phyloP scores from a whole-genome alignment of 805 yeast genomes.

The Lipomyces mesembrius region DNA sequence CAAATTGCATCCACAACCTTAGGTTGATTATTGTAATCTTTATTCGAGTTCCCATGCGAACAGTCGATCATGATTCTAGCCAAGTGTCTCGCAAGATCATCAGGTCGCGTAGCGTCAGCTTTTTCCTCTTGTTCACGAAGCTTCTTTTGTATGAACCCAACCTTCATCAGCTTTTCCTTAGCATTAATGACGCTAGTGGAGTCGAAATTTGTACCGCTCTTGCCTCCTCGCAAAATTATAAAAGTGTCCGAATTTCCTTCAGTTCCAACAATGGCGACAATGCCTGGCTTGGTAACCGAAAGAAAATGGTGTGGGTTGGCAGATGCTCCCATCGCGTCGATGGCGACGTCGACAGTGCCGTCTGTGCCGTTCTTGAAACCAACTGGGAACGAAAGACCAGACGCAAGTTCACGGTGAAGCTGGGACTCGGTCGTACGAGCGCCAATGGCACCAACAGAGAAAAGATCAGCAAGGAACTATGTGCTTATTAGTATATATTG shows the following conservation, averaged over 20 bases:
- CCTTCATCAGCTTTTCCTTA: constrained; percentile 59
- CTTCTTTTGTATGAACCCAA: constrained; percentile 39
- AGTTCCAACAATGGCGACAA: constrained; percentile 94
- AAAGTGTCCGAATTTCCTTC: constrained; percentile 91
- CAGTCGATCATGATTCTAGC: constrained; percentile 94
- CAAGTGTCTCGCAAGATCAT: constrained; percentile 43
- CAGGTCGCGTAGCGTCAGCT: constrained; percentile 39
- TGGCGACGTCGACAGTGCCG: constrained; percentile 90
- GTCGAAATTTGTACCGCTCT: constrained; percentile 88
- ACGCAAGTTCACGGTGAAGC: constrained; percentile 94
- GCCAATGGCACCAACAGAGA: constrained; percentile 97
- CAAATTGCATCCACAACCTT: constrained; percentile 78
- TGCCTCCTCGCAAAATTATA: constrained; percentile 94
- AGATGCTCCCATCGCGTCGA: constrained; percentile 93
- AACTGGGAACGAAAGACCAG: constrained; percentile 96
- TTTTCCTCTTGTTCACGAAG: constrained; percentile 51
- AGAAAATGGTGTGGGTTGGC: constrained; percentile 92
- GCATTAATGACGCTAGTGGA: constrained; percentile 71
- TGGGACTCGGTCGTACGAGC: constrained; percentile 99
- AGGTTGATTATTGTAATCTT: constrained; percentile 92
- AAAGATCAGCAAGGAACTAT: constrained; percentile 88
- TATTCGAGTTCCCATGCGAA: constrained; percentile 93
- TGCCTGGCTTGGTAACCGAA: constrained; percentile 94
- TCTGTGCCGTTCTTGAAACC: constrained; percentile 99
- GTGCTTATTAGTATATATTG: not conserved